Base-by-base conservation (phyloP, 1,139 yeast genomes). In the Tardiomyces blankii region DNA sequence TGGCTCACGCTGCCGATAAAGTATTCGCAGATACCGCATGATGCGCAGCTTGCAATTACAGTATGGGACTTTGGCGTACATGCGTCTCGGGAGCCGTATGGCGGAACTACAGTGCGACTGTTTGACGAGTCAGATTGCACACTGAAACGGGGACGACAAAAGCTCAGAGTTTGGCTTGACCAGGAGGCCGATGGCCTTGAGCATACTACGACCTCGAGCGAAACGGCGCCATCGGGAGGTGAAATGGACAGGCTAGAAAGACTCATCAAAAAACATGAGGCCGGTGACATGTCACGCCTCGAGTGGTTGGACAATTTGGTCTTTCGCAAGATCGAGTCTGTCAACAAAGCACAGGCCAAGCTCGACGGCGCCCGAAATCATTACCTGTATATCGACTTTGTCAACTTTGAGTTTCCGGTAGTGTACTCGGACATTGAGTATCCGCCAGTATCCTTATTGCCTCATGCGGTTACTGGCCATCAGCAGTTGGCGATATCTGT, bases 301-400 rank as follows among this genome's bases (percentile, higher is more conserved):
- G 77, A 74, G 39, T 91, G 98, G 97, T 67, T 89, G 8, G 96
- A 87, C 58, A 72, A 75, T 42, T 53, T 85, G 44, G 77, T 84
- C 0, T 68, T 82, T 48, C 72, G 87, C 2, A 70, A 73, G 49
- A 70, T 82, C 42, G 80, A 78, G 48, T 66, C 67, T 46, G 59
- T 70, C 48, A 67, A 64, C 51, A 64, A 62, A 44, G 58, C 53
- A 27, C 42, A 43, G 30, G 30, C 42, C 6, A 32, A 40, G 8
- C 46, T 45, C 32, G 43, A 45, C 23, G 42, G 30, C 40, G 47
- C 47, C 38, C 48, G 59, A 44, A 58, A 59, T 2, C 80, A 76
- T 57, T 67, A 72, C 41, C 60, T 88, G 18, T 76, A 74, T 52
- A 61, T 91, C 25, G 96, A 87, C 53, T 71, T 86, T 41, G 82